Conservation (phyloP, 176 grass and related monocot species). For the Aegilops umbellulata region DNA sequence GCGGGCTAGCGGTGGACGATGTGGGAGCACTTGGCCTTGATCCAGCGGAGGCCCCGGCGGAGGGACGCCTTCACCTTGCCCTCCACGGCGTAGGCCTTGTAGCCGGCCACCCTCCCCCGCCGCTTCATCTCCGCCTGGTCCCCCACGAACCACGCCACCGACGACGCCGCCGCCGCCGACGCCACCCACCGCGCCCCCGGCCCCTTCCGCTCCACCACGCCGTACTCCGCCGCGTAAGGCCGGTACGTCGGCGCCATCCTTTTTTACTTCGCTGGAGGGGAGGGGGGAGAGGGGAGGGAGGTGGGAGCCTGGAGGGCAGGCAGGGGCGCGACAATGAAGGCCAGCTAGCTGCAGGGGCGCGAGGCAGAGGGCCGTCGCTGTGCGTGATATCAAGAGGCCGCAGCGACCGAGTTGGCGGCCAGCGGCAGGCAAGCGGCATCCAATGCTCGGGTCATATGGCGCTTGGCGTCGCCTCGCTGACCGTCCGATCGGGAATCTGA, state of each 20-base stretch:
- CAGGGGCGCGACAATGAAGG: neutral
- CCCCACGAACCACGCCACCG: conserved; percentile 36
- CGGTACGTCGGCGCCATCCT: conserved; percentile 46
- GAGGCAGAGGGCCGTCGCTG: neutral
- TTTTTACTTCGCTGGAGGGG: too few relatives aligned
- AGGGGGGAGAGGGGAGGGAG: neutral
- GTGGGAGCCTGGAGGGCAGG: too few relatives aligned
- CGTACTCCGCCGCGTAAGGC: conserved; percentile 23
- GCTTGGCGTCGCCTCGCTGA: neutral
- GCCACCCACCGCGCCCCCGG: conserved; percentile 15
- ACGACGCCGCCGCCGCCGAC: neutral
- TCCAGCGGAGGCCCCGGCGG: conserved; percentile 72
- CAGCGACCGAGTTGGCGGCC: neutral
- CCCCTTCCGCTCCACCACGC: conserved; percentile 7
- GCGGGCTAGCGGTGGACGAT: conserved; percentile 43
- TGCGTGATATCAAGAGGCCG: neutral
- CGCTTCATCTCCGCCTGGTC: conserved; percentile 87
- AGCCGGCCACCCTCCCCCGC: conserved; percentile 64
- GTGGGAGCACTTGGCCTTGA: conserved; percentile 77
- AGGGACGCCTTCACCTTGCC: conserved; percentile 85
- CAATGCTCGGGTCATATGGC: neutral
- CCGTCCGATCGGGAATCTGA: conserved; percentile 6
- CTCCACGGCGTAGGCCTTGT: conserved; percentile 87
- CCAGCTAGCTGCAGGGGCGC: neutral
- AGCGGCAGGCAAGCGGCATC: conserved; percentile 16